Conservation (phyloP, 345 rosid genomes). For the Limnanthes douglasii region DNA sequence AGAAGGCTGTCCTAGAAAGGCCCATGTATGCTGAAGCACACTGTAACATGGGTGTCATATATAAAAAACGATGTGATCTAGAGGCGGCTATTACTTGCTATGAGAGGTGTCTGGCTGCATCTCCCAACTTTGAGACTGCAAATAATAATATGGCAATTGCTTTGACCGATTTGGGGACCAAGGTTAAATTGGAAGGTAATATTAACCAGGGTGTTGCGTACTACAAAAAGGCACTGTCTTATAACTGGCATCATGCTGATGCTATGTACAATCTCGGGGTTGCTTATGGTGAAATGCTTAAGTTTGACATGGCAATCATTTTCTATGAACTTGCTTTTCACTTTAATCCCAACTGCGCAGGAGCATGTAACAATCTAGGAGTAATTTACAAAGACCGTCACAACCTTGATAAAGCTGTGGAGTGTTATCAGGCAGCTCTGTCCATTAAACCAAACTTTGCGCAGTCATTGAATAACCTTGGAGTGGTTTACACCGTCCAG, state of each 20-base stretch:
- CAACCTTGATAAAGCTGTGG: constrained; percentile 99
- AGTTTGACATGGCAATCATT: constrained; percentile 91
- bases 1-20: constrained; percentile 96
- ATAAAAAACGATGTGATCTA: constrained; percentile 93
- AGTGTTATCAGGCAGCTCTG: constrained; percentile 99
- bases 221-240: constrained; percentile 94
- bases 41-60: constrained; percentile 99
- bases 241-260: constrained; percentile 99
- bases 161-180: constrained; percentile 97
- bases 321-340: constrained; percentile 98
- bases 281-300: constrained; percentile 99
- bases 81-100: constrained; percentile 95
- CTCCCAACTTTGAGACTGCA: constrained; percentile 99
- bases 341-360: constrained; percentile 98
- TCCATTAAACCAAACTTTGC: constrained; percentile 97
- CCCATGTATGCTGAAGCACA: constrained; percentile 99
- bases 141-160: constrained; percentile 99
- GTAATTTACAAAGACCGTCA: constrained; percentile 97
- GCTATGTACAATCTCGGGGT: constrained; percentile 99
- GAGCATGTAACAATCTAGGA: constrained; percentile 99
- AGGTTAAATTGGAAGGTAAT: constrained; percentile 99
- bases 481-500: constrained; percentile 99
- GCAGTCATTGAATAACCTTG: constrained; percentile 97
- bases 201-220: constrained; percentile 86
- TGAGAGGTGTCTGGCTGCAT: constrained; percentile 99